Conservation (phyloP, 208 protist species). For the Acanthamoeba healyi region DNA sequence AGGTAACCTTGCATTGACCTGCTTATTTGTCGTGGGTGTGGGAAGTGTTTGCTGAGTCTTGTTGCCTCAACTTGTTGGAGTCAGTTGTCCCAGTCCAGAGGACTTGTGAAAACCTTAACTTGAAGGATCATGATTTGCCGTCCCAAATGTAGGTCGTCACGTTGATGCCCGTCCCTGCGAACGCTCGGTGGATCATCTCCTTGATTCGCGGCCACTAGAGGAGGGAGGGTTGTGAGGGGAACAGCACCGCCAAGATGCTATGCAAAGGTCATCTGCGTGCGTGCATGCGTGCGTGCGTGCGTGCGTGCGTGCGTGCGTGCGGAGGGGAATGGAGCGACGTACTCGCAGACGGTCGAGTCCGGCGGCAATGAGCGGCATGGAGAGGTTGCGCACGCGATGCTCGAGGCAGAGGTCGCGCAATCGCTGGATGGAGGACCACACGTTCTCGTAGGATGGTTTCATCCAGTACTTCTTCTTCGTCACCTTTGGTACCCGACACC, state of each 20-base stretch:
- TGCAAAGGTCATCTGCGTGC: not conserved
- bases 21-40: too few species aligned
- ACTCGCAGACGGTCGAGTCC: not conserved
- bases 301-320: too few species aligned
- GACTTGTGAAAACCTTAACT: too few species aligned
- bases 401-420: constrained; percentile 18
- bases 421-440: constrained; percentile 17
- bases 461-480: constrained; percentile 38
- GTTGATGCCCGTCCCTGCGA: not conserved
- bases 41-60: too few species aligned
- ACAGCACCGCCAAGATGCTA: not conserved
- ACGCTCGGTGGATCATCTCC: constrained; percentile 35
- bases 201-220: not conserved
- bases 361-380: constrained; percentile 3
- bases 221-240: not conserved
- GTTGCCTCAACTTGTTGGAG: too few species aligned
- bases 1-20: too few species aligned
- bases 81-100: too few species aligned
- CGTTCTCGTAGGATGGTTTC: constrained; percentile 22
- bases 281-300: too few species aligned
- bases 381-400: not conserved
- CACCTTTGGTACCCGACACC: not conserved
- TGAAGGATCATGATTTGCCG: not conserved
- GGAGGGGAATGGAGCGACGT: not conserved
- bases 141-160: constrained; percentile 15